Base-by-base conservation (phyloP, 1,139 yeast species). In the Maudiozyma humilis region DNA sequence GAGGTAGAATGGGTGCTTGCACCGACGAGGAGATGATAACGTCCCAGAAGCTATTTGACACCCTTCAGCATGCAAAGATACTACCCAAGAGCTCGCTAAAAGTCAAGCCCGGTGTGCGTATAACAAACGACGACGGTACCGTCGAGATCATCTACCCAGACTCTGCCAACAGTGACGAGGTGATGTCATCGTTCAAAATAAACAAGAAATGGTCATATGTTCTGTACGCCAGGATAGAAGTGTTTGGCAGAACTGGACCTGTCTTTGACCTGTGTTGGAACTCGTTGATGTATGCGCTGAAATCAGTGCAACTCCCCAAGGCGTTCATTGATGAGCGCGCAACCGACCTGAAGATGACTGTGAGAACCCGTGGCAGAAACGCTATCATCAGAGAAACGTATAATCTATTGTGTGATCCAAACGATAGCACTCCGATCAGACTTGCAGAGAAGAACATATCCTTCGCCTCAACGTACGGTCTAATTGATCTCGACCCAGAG, bases 11-110 rank as follows among this genome's bases (percentile, higher is more conserved):
- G 4, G 86, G 88, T 31, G 87, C 91, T 2, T 96, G 96, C 18
- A 80, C 93, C 1, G 88, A 82, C 52, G 96, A 89, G 65, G 96
- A 89, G 63, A 87, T 86, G 84, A 78, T 76, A 27, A 59, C 85
- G 30, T 78, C 94, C 3, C 95, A 86, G 61, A 70, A 71, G 47
- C 57, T 86, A 29, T 78, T 76, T 55, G 86, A 85, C 53, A 64
- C 72, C 3, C 59, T 82, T 14, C 63, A 76, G 44, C 79, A 76
- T 52, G 71, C 81, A 16, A 75, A 76, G 41, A 50, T 81, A 16
- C 63, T 84, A 27, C 69, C 76, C 3, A 64, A 67, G 39, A 59
- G 65, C 7, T 62, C 77, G 4, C 63, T 82, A 27, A 64, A 62
- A 38, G 73, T 79, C 3, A 62, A 67, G 12, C 57, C 60, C 40